Evolutionary conservation across 805 yeast genomes (phyloP), one percentile per base, ranked within the genome.

Genomic region (Wickerhamiella dianesei): DNA sequence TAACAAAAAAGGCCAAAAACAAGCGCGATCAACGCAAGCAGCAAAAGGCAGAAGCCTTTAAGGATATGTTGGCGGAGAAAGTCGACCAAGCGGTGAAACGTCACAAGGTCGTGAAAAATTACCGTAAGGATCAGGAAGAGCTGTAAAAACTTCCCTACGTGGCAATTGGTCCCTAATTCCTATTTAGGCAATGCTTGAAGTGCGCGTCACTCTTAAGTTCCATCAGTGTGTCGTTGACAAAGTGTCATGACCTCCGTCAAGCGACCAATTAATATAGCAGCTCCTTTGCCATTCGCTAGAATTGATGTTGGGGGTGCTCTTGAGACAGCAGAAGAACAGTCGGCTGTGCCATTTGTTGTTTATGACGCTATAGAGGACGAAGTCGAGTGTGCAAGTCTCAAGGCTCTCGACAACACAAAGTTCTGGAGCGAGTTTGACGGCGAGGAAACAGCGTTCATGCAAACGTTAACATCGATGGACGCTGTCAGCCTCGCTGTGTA

Each of bases 61-160:
- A 53, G 43, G 63, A 56, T 16, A 53, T 52, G 47, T 53, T 64
- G 5, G 52, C 48, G 6, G 56, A 54, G 40, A 64, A 64, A 47
- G 52, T 61, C 21, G 52, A 44, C 21, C 51, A 52, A n/a, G 51
- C 66, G 3, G 52, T 53, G 36, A 44, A 49, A 14, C 46, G 62
- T 16, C 61, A 55, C 43, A 52, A 55, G 43, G 45, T 45, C n/a
- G 50, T 61, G 8, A 46, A 51, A 16, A 44, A 35, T 1, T 50
- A 58, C 37, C 50, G 60, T 12, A 55, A 57, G 41, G 47, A 44
- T 14, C 49, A 51, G 4, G 52, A 48, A 25, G 43, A 19, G 13
- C 41, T 19, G 2, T 18, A 40, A 29, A 16, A 14, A 18, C 17
- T 4, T 44, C n/a, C n/a, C n/a, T n/a, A n/a, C n/a, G n/a, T n/a